phyloP scores from a whole-genome alignment of 768 basidiomycete species.

The Mycena filopes region DNA sequence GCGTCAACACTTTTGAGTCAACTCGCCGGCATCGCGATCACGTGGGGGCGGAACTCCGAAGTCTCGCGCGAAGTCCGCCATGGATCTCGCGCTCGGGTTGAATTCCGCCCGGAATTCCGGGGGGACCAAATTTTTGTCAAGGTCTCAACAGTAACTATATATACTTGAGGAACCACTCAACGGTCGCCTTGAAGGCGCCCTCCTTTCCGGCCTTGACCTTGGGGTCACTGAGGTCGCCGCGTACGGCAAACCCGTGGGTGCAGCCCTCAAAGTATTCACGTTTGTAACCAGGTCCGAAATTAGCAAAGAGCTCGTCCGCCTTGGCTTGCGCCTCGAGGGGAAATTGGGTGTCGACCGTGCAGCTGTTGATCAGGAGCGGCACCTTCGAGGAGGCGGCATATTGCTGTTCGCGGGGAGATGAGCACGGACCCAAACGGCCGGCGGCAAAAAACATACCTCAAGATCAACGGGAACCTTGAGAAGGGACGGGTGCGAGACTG shows the following conservation, averaged over 20 bases:
- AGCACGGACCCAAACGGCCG: neutral
- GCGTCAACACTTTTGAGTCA: no score
- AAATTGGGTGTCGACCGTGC: slow-evolving; percentile 18
- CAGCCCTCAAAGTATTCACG: slow-evolving; percentile 32
- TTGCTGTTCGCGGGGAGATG: slow-evolving; percentile 8
- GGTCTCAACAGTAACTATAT: neutral
- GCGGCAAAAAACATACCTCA: slow-evolving; percentile 24
- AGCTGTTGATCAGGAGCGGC: slow-evolving; percentile 34
- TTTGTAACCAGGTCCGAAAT: slow-evolving; percentile 32
- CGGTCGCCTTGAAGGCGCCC: slow-evolving; percentile 30
- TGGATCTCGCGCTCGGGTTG: no score
- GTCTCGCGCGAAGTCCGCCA: no score
- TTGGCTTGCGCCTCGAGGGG: slow-evolving; percentile 23
- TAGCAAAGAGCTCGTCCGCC: slow-evolving; percentile 24
- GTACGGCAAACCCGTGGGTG: slow-evolving; percentile 31
- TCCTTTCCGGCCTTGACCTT: slow-evolving; percentile 34
- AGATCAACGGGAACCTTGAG: slow-evolving; percentile 45
- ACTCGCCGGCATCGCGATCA: no score
- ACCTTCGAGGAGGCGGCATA: slow-evolving; percentile 20
- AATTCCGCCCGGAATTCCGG: no score
- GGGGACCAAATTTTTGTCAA: no score
- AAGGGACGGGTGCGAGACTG: slow-evolving; percentile 45
- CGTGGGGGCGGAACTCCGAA: no score
- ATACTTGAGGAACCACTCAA: slow-evolving; percentile 31
- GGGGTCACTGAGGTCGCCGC: slow-evolving; percentile 31